These are phyloP conservation scores for Neostapfia colusana DNA, from an alignment of 176 grass and related monocot species.

Conservation along the genomic window DNA sequence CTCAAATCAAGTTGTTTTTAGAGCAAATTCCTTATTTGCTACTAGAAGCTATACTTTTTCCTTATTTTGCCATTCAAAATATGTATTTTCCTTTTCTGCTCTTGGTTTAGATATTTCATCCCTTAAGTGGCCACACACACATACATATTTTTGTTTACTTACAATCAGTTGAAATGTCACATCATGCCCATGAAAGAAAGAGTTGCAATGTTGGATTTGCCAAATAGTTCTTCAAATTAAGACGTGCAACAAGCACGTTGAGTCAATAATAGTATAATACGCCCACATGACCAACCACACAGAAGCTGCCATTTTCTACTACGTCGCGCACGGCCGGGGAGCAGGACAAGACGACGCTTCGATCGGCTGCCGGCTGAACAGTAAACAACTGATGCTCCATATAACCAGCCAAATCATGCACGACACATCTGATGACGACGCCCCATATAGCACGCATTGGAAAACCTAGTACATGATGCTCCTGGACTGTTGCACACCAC, in stretches of 20 bases:
- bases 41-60: too few species aligned
- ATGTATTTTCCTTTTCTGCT: too few species aligned
- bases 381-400: slow-evolving; percentile 8
- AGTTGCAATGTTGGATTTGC: neutral
- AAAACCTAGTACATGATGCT: slow-evolving; percentile 37
- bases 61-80: too few species aligned
- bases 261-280: slow-evolving; percentile 44
- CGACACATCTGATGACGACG: neutral
- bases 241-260: slow-evolving; percentile 2
- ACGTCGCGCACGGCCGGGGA: slow-evolving; percentile 17
- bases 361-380: slow-evolving; percentile 5
- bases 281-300: slow-evolving; percentile 41
- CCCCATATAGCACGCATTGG: neutral
- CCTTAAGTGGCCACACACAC: neutral
- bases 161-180: slow-evolving; percentile 2
- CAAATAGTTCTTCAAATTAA: slow-evolving; percentile 23
- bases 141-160: neutral
- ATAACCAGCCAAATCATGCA: neutral
- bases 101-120: too few species aligned
- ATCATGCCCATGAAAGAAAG: neutral
- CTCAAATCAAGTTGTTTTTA: neutral
- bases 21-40: too few species aligned
- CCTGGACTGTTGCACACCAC: neutral
- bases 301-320: slow-evolving; percentile 21
- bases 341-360: slow-evolving; percentile 31